Conservation (phyloP, 1,284 basidiomycete genomes). For the Megacollybia platyphylla region DNA sequence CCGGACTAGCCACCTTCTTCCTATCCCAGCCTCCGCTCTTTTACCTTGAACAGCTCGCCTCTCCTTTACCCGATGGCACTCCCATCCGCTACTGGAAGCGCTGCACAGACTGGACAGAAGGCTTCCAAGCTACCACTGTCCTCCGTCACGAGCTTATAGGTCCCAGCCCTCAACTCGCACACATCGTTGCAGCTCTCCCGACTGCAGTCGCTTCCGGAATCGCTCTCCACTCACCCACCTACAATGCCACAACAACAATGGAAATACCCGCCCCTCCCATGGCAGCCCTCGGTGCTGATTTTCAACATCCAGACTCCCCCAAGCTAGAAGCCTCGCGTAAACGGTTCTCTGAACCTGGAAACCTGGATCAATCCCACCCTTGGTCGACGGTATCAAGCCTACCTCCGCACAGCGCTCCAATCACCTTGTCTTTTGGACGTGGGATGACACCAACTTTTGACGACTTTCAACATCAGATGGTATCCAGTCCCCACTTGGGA, state of each 20-base stretch:
- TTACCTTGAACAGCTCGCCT: constrained; percentile 38
- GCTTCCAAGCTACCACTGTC: constrained; percentile 51
- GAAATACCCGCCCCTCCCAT: constrained; percentile 8
- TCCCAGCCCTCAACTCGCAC: constrained; percentile 22
- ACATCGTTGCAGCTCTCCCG: constrained; percentile 3
- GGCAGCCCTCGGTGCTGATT: constrained; percentile 1
- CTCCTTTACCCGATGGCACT: constrained; percentile 18
- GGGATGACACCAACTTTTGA: background rate
- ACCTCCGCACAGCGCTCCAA: background rate
- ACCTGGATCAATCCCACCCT: background rate
- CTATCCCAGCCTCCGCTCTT: constrained; percentile 56
- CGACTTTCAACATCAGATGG: background rate
- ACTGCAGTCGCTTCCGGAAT: background rate
- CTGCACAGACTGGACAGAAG: constrained; percentile 70
- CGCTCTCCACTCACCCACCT: constrained; percentile 2
- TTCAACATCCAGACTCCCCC: background rate
- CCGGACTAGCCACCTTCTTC: constrained; percentile 47
- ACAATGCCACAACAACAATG: constrained; percentile 1
- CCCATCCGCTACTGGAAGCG: constrained; percentile 42
- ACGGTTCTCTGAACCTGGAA: background rate
- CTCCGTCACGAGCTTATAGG: constrained; percentile 58
- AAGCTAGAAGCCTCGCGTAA: background rate
- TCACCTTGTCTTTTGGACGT: background rate
- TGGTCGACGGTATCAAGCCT: background rate
- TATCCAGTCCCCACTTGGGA: background rate